Conservation (phyloP, 2,329 filamentous ascomycete species). For the Diplodia mutila region DNA sequence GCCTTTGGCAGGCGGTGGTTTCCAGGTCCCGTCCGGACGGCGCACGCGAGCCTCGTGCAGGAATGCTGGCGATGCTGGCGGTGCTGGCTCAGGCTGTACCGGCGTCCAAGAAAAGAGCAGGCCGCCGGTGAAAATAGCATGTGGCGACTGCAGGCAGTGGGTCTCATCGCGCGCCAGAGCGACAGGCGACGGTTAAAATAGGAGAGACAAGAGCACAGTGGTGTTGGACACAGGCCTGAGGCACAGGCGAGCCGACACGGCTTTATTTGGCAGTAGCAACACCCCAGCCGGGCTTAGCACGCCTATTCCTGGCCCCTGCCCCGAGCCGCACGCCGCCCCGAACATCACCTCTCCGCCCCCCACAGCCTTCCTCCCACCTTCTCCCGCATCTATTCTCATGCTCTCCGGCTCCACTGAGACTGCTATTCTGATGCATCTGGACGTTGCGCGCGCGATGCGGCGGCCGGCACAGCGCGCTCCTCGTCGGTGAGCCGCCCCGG, state of each 20-base stretch:
- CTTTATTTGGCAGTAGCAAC: constrained; percentile 8
- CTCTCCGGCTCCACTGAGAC: constrained; percentile 1
- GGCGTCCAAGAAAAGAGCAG: neutral
- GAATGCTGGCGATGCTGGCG: neutral
- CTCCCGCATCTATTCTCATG: neutral
- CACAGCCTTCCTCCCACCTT: constrained; percentile 2
- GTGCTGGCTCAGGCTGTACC: neutral
- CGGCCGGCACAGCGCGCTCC: neutral
- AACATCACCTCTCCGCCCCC: constrained; percentile 8
- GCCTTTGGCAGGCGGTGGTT: neutral
- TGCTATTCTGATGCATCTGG: constrained; percentile 14
- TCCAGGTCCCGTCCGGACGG: neutral
- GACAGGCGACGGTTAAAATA: constrained; percentile 1
- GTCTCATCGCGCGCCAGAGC: neutral
- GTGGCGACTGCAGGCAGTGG: neutral
- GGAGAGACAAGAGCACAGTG: constrained; percentile 19
- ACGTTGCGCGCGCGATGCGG: neutral
- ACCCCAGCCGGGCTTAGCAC: neutral
- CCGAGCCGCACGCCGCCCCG: constrained; percentile 3
- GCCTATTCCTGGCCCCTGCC: constrained; percentile 6
- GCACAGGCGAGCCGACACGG: neutral
- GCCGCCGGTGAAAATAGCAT: neutral
- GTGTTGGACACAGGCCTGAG: neutral
- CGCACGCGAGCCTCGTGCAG: neutral
- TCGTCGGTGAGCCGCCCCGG: constrained; percentile 5